Evolutionary conservation across 805 yeast genomes (phyloP).

Genomic region (Zygotorulaspora chibaensis): DNA sequence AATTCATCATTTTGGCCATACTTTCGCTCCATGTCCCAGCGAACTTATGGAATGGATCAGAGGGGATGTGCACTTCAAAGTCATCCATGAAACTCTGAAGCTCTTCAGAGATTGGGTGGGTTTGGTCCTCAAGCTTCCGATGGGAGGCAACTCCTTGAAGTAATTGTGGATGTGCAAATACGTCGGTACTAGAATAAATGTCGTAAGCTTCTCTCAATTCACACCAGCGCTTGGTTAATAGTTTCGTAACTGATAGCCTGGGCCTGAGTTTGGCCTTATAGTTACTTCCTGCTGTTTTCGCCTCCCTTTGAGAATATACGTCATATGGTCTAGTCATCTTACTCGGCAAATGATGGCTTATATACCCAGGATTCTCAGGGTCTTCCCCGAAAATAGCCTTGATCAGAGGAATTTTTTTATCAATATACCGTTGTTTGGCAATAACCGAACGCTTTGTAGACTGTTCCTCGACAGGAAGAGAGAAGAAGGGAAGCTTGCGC

Average conservation of each 20-base stretch:
- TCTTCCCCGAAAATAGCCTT: constrained; percentile 20
- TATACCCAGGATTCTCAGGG: constrained; percentile 11
- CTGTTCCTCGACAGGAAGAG: neutral
- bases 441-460: constrained; percentile 4
- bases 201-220: constrained; percentile 55
- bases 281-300: constrained; percentile 6
- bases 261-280: constrained; percentile 6
- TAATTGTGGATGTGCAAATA: constrained; percentile 40
- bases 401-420: constrained; percentile 18
- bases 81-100: constrained; percentile 16
- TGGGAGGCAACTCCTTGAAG: constrained; percentile 47
- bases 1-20: constrained; percentile 39
- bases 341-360: constrained; percentile 18
- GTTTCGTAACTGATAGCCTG: constrained; percentile 47
- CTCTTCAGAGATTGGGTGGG: constrained; percentile 38
- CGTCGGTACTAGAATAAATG: constrained; percentile 43
- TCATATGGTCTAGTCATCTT: constrained; percentile 19
- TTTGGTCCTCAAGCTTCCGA: constrained; percentile 41
- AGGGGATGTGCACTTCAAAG: constrained; percentile 18
- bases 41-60: constrained; percentile 24
- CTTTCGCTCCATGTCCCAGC: constrained; percentile 42
- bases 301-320: neutral
- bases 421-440: constrained; percentile 16
- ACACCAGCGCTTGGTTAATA: constrained; percentile 63
- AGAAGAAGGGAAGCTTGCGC: constrained; percentile 15